A percentile compares a stretch with the other conserved stretches of the same genome.
These are phyloP conservation scores for Solanum dulcamara DNA, from an alignment of 257 asterid species.

Conservation along the genomic window DNA sequence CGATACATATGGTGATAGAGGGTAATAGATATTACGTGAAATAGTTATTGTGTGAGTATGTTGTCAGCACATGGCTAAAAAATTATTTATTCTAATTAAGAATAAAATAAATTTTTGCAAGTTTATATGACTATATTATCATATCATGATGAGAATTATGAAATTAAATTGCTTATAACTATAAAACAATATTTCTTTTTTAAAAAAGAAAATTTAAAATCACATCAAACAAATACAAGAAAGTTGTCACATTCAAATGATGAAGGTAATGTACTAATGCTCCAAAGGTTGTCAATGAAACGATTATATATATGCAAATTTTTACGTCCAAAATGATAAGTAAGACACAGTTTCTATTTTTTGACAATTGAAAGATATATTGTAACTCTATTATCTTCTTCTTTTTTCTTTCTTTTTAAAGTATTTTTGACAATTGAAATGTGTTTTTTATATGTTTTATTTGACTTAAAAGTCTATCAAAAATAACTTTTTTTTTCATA, in stretches of 20 bases:
- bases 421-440: not conserved
- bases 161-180: not conserved
- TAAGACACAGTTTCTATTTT: not conserved
- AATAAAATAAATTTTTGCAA: too few relatives aligned
- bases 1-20: too few relatives aligned
- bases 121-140: not conserved
- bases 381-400: not conserved
- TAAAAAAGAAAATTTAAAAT: not conserved
- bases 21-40: too few relatives aligned
- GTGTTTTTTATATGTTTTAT: too few relatives aligned
- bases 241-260: not conserved
- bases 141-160: not conserved
- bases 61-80: too few relatives aligned
- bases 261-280: not conserved
- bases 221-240: fast-evolving
- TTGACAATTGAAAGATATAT: not conserved
- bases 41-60: too few relatives aligned
- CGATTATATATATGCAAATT: not conserved
- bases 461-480: fast-evolving
- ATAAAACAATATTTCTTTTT: not conserved
- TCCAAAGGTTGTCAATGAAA: not conserved
- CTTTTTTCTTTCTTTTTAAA: not conserved
- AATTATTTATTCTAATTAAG: not conserved
- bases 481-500: too few relatives aligned
- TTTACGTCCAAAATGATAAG: not conserved